phyloP scores from a whole-genome alignment of 2,329 filamentous ascomycete species.

The Alternaria infectoria region DNA sequence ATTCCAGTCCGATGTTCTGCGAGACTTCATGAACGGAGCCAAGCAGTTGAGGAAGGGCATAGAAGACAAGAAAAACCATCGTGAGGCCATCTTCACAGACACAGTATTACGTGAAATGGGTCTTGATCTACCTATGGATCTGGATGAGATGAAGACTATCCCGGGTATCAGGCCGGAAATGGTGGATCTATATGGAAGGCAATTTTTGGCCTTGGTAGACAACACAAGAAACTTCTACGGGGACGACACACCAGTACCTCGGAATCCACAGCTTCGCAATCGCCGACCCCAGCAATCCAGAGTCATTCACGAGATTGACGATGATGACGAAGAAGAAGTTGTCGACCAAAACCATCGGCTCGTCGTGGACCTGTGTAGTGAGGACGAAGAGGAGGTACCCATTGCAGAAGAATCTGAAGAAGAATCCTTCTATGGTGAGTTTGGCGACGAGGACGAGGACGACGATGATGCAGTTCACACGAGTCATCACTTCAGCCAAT shows the following conservation, averaged over 20 bases:
- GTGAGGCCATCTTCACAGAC: conserved; percentile 70
- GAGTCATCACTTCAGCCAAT: conserved; percentile 40
- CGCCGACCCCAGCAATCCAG: conserved; percentile 18
- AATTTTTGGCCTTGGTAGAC: conserved; percentile 65
- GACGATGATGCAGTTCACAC: conserved; percentile 23
- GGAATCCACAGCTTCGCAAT: conserved; percentile 16
- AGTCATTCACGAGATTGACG: conserved; percentile 42
- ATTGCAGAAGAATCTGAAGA: conserved; percentile 22
- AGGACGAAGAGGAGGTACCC: conserved; percentile 33
- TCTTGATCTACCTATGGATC: conserved; percentile 68
- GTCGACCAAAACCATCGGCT: conserved; percentile 58
- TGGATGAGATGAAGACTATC: conserved; percentile 68
- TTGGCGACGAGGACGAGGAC: conserved; percentile 33
- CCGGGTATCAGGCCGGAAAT: conserved; percentile 67
- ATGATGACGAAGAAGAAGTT: conserved; percentile 49
- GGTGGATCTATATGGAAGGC: conserved; percentile 66
- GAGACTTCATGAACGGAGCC: conserved; percentile 69
- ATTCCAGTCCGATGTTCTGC: conserved; percentile 68
- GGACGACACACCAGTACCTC: conserved; percentile 20
- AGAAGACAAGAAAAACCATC: conserved; percentile 64
- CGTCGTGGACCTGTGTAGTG: conserved; percentile 54
- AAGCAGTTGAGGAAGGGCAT: conserved; percentile 66
- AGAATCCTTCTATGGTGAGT: conserved; percentile 29
- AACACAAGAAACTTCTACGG: conserved; percentile 38
- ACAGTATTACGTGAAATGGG: conserved; percentile 75